These are phyloP conservation scores for Podospora pseudocomata DNA, from an alignment of 495 filamentous ascomycete species.

Conservation along the genomic window DNA sequence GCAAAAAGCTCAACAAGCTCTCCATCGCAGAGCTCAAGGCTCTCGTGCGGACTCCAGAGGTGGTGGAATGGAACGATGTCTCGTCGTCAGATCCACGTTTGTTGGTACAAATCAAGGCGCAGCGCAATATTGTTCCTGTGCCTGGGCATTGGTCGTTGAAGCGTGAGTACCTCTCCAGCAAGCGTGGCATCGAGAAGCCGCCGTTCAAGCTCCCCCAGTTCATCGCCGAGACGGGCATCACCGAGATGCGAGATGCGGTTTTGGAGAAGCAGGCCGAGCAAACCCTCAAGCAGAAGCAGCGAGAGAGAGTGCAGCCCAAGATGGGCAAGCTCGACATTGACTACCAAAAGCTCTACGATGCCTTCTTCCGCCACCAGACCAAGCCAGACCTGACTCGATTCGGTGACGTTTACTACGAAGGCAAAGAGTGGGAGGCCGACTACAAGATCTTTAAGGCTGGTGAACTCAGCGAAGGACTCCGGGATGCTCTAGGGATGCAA, in stretches of 20 bases:
- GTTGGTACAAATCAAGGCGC: conserved; percentile 88
- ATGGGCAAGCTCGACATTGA: conserved; percentile 98
- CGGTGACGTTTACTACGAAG: conserved; percentile 97
- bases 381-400: conserved; percentile 92
- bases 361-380: conserved; percentile 95
- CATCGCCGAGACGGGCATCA: conserved; percentile 94
- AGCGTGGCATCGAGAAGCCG: conserved; percentile 91
- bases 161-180: conserved; percentile 92
- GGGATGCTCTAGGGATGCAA: conserved; percentile 90
- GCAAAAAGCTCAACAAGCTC: conserved; percentile 84
- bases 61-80: conserved; percentile 95
- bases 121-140: conserved; percentile 93
- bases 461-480: conserved; percentile 83
- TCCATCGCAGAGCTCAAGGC: conserved; percentile 95
- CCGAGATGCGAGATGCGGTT: conserved; percentile 95
- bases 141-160: conserved; percentile 93
- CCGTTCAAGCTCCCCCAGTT: conserved; percentile 92
- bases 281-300: conserved; percentile 87
- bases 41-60: conserved; percentile 83
- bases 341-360: conserved; percentile 95
- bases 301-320: conserved; percentile 91
- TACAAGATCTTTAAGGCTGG: conserved; percentile 83
- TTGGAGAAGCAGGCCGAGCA: conserved; percentile 92
- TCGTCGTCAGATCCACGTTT: conserved; percentile 87
- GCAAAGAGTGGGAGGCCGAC: conserved; percentile 97